Percentiles rank a stretch among this genome's conserved stretches.
Conservation (phyloP, 192 early-diverging fungal species). For the Entophlyctis helioformis region DNA sequence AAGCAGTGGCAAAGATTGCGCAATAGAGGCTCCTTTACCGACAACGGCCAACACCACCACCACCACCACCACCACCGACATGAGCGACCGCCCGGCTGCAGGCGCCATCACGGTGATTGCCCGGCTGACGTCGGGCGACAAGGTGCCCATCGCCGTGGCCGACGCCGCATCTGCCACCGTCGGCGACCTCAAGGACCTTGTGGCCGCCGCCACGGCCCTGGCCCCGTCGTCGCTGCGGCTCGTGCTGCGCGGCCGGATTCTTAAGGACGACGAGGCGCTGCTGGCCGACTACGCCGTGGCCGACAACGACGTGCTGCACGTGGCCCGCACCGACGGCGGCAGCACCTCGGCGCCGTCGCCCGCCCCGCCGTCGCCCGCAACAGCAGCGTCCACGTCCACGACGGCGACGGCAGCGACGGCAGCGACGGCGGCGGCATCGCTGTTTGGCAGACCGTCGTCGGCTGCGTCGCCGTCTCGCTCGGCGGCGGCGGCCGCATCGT, state of each 20-base stretch:
- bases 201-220: constrained; percentile 40
- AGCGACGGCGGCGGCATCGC: not conserved
- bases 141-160: not conserved
- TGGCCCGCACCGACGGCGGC: constrained; percentile 40
- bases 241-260: constrained; percentile 74
- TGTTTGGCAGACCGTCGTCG: not conserved
- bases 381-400: not conserved
- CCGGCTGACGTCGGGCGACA: too few relatives aligned
- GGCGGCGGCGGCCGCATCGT: not conserved
- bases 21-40: too few relatives aligned
- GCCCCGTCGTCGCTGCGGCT: constrained; percentile 61
- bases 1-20: too few relatives aligned
- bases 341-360: constrained; percentile 1
- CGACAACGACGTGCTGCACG: constrained; percentile 67
- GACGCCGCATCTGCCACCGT: constrained; percentile 38
- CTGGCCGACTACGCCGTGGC: constrained; percentile 56
- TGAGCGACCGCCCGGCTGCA: too few relatives aligned
- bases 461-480: not conserved
- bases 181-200: constrained; percentile 46
- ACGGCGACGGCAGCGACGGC: not conserved
- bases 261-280: constrained; percentile 63
- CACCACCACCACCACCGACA: too few relatives aligned
- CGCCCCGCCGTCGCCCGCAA: not conserved
- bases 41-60: too few relatives aligned
- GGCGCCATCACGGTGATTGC: too few relatives aligned